Base-by-base conservation (phyloP, 805 yeast species). In the Hanseniaspora vineae region DNA sequence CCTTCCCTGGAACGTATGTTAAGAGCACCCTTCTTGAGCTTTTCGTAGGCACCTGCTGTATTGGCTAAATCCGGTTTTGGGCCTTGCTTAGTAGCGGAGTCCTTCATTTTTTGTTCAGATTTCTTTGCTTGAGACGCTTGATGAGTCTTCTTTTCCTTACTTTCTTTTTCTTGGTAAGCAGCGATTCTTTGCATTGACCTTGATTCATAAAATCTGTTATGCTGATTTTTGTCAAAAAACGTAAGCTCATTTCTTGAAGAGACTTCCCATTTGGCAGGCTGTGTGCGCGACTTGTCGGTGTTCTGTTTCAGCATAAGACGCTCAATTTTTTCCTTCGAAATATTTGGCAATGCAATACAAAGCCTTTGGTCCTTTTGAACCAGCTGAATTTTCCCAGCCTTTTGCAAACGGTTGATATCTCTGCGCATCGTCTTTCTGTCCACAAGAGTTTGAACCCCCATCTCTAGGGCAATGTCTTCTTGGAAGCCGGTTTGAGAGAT, bases 381-480 rank as follows among this genome's bases (percentile, higher is more conserved):
- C 3, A 46, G 33, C 14, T 39, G 9, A 11, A 71, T 44, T 32
- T 57, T 55, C 6, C 68, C 65, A 12, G 66, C 60, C 0, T 53
- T 51, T 4, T 60, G 61, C 31, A 78, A 60, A 3, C 55, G 49
- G 1, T 54, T 52, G 0, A 75, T 64, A 52, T 76, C 81, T 6
- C 72, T 68, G 6, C 58, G 55, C 12, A 76, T 55, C 0, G 89
- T 82, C 46, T 70, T 72, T 33, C 75, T 70, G 53, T 82, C 89
- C 15, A 78, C 44, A 10, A 56, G 45, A 2, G 65, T 66, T 1
- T 60, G 60, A 13, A 73, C 66, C 0, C 71, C 71, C 52, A 73
- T 52, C 15, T 51, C 54, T 2, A 64, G 67, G n/a, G 76, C 68
- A 1, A 80, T 53, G 5, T 56, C 59, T 10, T 64, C 66, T 37